Evolutionary conservation across 305 asterid species (phyloP), one percentile per base, ranked within the genome.

Genomic region (Fraxinus xanthoxyloides): DNA sequence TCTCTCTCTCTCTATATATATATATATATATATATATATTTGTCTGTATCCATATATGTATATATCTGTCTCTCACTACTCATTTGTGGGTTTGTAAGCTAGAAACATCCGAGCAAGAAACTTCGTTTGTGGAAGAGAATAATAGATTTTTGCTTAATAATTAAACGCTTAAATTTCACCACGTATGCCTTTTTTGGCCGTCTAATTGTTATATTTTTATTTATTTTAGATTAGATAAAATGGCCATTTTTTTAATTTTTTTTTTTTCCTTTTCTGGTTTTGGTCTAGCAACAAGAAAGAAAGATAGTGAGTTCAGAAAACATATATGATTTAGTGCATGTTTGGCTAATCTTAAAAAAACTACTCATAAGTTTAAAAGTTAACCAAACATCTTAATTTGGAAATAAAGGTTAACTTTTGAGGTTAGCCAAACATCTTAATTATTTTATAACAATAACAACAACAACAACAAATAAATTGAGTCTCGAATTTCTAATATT

Each of bases 161-260:
- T 82, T 85, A 19, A 72, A 72, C 70, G 92, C 84, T 83, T 80
- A 77, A 85, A 70, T 85, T 85, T 81, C 30, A 30, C 91, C 93
- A 91, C 94, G 92, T 91, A 63, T 74, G 9, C 32, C 17, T 1
- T 1, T 43, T 56, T 36, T 43, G 30, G 24, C n/a, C 19, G n/a
- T 32, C 21, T 9, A 35, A 38, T 30, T 28, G 35, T 15, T 63
- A 8, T 19, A 48, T 7, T 28, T 24, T 72, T 80, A 3, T 35
- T 82, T 28, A 23, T 72, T 59, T 12, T 34, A 31, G 4, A 31
- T 10, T 34, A 34, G 38, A 34, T 34, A 34, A 34, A 34, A 34
- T 34, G 7, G 34, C 32, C 36, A 4, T 0, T 76, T 73, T 43
- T 36, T 43, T 54, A 35, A 28, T 43, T 8, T 34, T 23, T 30